Evolutionary conservation across 495 filamentous ascomycete genomes (phyloP), one percentile per base, ranked within the genome.

Genomic region (Evernia prunastri): DNA sequence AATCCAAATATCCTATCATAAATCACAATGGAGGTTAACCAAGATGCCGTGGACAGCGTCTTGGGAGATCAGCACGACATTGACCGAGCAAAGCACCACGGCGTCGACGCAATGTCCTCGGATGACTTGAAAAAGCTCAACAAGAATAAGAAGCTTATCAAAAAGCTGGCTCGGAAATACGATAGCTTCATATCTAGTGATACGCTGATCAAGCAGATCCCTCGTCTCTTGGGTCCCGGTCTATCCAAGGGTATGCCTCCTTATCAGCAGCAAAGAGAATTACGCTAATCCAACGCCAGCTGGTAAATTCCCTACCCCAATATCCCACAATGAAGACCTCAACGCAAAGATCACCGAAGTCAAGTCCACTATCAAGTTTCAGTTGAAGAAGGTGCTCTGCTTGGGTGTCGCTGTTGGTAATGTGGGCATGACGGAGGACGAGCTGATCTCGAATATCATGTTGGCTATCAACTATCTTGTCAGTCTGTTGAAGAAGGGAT

Each of bases 91-190:
- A 98, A 98, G 86, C 94, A 98, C 82, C 89, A 90, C 72, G 91
- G 90, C 73, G 84, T 96, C 69, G 94, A 98, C 71, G 91, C 92
- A 79, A 97, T 97, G 92, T 94, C 89, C 74, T 80, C 89, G 67
- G 94, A 98, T 72, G 94, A 98, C 79, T 81, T 98, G 78, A 97
- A 97, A 89, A 98, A 98, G 88, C 89, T 98, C 69, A 98, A 98
- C 87, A 98, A 97, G 89, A 98, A 98, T 89, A 98, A 98, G 88
- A 98, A 98, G 87, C 86, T 98, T 72, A 97, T 98, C 88, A 98
- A 98, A 89, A 98, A 97, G 87, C 90, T 98, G 66, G 95, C 94
- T 68, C 91, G 92, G 84, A 97, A 97, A 84, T 97, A 98, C 86
- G 95, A 98, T 82, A 93, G 92, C 69, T 98, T 98, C 82, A 80